Evolutionary conservation across 192 early-diverging fungal species (phyloP).

Genomic region (Coemansia sp.): DNA sequence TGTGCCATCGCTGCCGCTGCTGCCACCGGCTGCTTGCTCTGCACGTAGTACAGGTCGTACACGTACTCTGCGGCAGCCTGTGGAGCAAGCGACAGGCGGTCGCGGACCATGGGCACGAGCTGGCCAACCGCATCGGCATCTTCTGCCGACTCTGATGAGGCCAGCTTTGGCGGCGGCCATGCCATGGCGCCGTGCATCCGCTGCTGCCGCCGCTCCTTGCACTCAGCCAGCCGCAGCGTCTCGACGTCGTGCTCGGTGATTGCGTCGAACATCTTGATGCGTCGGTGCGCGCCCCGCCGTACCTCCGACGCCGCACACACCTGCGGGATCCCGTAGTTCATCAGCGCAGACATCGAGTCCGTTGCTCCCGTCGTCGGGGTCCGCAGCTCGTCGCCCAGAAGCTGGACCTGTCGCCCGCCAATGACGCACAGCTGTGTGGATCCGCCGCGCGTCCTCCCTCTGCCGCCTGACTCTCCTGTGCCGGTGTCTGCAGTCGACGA

Average conservation of each 20-base stretch:
- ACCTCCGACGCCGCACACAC: slow-evolving; percentile 32
- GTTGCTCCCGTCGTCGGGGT: neutral
- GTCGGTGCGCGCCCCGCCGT: slow-evolving; percentile 19
- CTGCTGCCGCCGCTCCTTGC: neutral
- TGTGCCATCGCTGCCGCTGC: slow-evolving; percentile 1
- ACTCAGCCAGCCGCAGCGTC: slow-evolving; percentile 4
- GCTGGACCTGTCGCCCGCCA: slow-evolving; percentile 19
- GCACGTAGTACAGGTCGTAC: slow-evolving; percentile 74
- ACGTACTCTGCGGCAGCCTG: slow-evolving; percentile 60
- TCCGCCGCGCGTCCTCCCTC: slow-evolving; percentile 5
- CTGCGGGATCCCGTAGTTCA: slow-evolving; percentile 27
- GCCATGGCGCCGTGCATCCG: neutral
- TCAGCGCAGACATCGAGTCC: neutral
- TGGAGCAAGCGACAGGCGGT: slow-evolving; percentile 56
- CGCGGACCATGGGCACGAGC: slow-evolving; percentile 70
- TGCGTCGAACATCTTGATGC: slow-evolving; percentile 69
- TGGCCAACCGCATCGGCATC: slow-evolving; percentile 18
- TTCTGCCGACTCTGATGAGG: slow-evolving; percentile 29
- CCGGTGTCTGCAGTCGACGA: neutral
- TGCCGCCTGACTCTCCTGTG: neutral
- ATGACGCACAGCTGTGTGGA: slow-evolving; percentile 24
- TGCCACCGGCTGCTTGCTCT: slow-evolving; percentile 23
- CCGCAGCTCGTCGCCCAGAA: neutral
- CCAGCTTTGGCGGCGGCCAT: neutral
- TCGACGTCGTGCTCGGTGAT: slow-evolving; percentile 58